A percentile compares a stretch with the other conserved stretches of the same genome.
Conservation (phyloP, 139 green algal genomes). For the Picochlorum sp. region DNA sequence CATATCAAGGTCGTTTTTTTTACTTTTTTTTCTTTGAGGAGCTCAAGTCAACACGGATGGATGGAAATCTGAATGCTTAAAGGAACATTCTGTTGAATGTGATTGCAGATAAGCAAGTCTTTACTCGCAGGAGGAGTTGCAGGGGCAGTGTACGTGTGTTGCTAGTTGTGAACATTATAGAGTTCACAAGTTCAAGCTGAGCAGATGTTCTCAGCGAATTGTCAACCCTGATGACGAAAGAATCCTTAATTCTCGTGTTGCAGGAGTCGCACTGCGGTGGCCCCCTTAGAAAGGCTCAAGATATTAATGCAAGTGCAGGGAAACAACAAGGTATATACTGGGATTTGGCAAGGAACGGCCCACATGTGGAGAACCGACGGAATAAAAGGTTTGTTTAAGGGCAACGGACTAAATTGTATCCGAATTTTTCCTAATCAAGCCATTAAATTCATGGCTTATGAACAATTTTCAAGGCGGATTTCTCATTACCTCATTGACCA, state of each 20-base stretch:
- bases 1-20: slow-evolving; percentile 3
- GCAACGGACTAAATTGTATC: slow-evolving; percentile 96
- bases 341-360: slow-evolving; percentile 68
- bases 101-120: slow-evolving; percentile 55
- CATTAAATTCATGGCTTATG: slow-evolving; percentile 96
- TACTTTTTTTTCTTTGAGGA: no score
- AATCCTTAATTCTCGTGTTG: not conserved
- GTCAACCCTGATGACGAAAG: not conserved
- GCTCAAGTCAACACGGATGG: no score
- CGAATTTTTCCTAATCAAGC: slow-evolving; percentile 96
- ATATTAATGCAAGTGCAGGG: slow-evolving; percentile 95
- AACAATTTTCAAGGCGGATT: slow-evolving; percentile 59
- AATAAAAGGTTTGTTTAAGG: slow-evolving; percentile 85
- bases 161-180: no score
- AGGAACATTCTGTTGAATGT: no score
- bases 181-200: no score
- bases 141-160: slow-evolving; percentile 71
- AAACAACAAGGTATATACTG: slow-evolving; percentile 80
- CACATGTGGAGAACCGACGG: slow-evolving; percentile 79
- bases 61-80: no score
- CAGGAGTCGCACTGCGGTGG: slow-evolving; percentile 95
- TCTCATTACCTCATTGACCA: slow-evolving; percentile 48
- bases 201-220: not conserved
- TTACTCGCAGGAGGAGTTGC: slow-evolving; percentile 81
- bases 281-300: slow-evolving; percentile 92